Evolutionary conservation across 2,329 filamentous ascomycete genomes (phyloP), one percentile per base, ranked within the genome.

Genomic region (Dactylonectria estremocensis): DNA sequence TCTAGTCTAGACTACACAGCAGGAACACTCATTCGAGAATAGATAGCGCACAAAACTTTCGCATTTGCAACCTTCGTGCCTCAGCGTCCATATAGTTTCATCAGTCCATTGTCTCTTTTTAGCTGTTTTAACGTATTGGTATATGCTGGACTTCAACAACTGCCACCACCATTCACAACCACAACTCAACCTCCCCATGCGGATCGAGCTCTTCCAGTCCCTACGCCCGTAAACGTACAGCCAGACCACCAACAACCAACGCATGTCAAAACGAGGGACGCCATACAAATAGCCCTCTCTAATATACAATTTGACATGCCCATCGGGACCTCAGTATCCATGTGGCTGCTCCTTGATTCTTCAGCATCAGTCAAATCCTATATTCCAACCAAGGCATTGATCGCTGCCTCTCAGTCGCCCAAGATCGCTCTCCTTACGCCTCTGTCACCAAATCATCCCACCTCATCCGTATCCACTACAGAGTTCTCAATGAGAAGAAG

Each of bases 251-350:
- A 46, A 37, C 46, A 48, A 57, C 61, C 45, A 63, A 67, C 69
- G 53, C 70, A 74, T 67, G 69, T 69, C 72, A 50, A 58, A 54
- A 40, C 58, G 63, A 74, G 66, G 66, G 70, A 74, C 50, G 50
- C 45, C 67, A 68, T 64, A 66, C 59, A 70, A 68, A 55, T 62
- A 45, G 46, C 66, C 68, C 71, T 69, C 70, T 72, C 54, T 68
- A 68, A 76, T 76, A 69, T 76, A 76, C 74, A 76, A 66, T 59
- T 67, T 66, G 67, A 74, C 72, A 74, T 76, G 68, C 66, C 72
- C 61, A 65, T 62, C 58, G 20, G 28, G 49, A 37, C 61, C 57
- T 33, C 56, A 49, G 63, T 62, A 28, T 24, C 35, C 37, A 53
- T 46, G 40, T 49, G 50, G 31, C 57, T 31, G 40, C 46, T 50